Conservation (phyloP, 768 basidiomycete species). For the Lactarius pseudohatsudake region DNA sequence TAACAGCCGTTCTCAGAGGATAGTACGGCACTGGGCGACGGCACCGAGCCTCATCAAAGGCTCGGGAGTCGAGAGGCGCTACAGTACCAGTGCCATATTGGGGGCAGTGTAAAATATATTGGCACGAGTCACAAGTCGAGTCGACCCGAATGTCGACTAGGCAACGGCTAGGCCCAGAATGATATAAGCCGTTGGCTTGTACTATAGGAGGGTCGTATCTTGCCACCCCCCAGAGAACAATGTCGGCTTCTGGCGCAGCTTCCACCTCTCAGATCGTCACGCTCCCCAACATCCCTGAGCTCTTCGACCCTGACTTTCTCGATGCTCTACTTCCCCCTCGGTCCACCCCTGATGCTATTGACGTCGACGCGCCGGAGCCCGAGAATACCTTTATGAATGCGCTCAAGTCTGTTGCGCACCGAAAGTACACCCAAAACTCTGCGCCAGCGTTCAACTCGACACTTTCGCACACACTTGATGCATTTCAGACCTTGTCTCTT, state of each 20-base stretch:
- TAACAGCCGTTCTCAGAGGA: not conserved
- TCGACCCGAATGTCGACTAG: not conserved
- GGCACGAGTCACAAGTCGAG: not conserved
- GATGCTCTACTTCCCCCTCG: slow-evolving; percentile 51
- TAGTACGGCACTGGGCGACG: too few species aligned
- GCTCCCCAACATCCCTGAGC: slow-evolving; percentile 57
- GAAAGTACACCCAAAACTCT: slow-evolving; percentile 48
- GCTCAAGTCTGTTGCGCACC: slow-evolving; percentile 44
- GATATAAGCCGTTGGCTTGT: slow-evolving; percentile 13
- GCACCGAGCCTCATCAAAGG: not conserved
- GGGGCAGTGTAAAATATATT: not conserved
- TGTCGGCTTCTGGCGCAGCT: slow-evolving; percentile 26
- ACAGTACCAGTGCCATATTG: not conserved
- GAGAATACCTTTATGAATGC: slow-evolving; percentile 58
- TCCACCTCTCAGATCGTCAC: slow-evolving; percentile 46
- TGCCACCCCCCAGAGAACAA: slow-evolving; percentile 1
- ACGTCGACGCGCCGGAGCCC: slow-evolving; percentile 20
- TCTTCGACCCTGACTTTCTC: slow-evolving; percentile 55
- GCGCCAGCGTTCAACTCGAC: slow-evolving; percentile 56
- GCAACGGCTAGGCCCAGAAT: not conserved
- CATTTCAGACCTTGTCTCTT: slow-evolving; percentile 47
- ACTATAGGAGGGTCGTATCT: slow-evolving; percentile 1
- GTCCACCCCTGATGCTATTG: slow-evolving; percentile 3
- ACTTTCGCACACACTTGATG: slow-evolving; percentile 52
- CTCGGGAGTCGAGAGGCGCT: not conserved